Conservation (phyloP, 179 eudicot species). For the Sideroxylon spinosum region DNA sequence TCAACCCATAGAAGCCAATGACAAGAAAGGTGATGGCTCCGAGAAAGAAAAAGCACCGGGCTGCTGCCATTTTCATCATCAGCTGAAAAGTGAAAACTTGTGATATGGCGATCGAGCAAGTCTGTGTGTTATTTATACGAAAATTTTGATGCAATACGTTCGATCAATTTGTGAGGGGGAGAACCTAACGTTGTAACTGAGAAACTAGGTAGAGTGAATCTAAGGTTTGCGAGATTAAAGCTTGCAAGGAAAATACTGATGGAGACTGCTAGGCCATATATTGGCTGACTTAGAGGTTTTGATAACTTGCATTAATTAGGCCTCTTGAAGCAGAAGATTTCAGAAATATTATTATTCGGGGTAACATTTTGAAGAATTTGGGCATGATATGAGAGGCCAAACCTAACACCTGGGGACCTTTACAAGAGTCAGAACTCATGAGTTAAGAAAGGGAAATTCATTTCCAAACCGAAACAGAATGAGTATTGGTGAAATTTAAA, state of each 20-base stretch:
- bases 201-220: too few species aligned
- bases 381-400: constrained; percentile 2
- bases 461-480: too few species aligned
- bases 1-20: background rate
- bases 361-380: background rate
- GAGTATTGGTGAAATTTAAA: too few species aligned
- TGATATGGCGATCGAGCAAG: background rate
- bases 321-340: constrained; percentile 1
- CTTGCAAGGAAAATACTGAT: constrained; percentile 19
- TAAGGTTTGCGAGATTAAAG: background rate
- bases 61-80: background rate
- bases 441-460: too few species aligned
- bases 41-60: background rate
- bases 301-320: background rate
- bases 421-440: too few species aligned
- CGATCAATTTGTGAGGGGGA: constrained; percentile 12
- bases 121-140: background rate
- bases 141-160: background rate
- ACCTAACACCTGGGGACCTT: constrained; percentile 2
- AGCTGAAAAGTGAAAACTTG: too few species aligned
- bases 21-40: constrained; percentile 1
- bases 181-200: too few species aligned
- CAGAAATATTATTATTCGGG: background rate
- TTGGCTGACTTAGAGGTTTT: constrained; percentile 4
- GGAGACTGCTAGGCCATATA: background rate